Evolutionary conservation across 2,329 filamentous ascomycete genomes (phyloP), one percentile per base, ranked within the genome.

Genomic region (Endoconidiophora polonica): DNA sequence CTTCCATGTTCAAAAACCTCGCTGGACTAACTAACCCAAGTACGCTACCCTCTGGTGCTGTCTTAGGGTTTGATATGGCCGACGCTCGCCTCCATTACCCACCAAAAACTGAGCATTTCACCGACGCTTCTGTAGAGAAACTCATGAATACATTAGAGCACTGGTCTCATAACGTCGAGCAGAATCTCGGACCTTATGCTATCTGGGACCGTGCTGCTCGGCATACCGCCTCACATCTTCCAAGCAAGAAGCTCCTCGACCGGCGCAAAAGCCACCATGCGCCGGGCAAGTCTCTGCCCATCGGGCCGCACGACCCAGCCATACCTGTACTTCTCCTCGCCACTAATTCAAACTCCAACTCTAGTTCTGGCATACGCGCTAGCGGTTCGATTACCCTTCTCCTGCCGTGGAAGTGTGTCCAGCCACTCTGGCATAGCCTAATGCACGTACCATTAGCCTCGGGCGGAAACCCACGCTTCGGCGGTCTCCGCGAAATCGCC

Each of bases 371-470:
- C 37, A 66, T 63, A 9, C 73, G 72, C 44, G 66, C 69, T 1
- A 78, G 82, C 44, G 81, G 82, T 0, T 79, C 72, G 0, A 96
- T 87, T 86, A 91, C 81, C 0, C 62, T 96, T 1, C 69, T 96
- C 22, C 72, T 91, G 2, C 91, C 91, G 0, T 95, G 90, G 86
- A 87, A 85, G 60, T 94, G 85, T 58, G 82, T 96, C 36, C 69
- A 78, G 36, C 77, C 86, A 0, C 70, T 95, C 29, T 98, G 91
- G 91, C 82, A 90, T 58, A 79, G 77, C 44, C 66, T 96, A 12
- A 81, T 94, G 65, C 86, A 86, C 59, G 86, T 81, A 53, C 85
- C 86, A 0, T 70, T 93, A 0, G 83, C 79, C 0, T 83, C 79
- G 1, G 87, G 87, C 5, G 81, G 82, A 0, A 93, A 86, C 53